These are phyloP conservation scores for Colletotrichum eleusines DNA, from an alignment of 2,329 filamentous ascomycete species.

Conservation along the genomic window DNA sequence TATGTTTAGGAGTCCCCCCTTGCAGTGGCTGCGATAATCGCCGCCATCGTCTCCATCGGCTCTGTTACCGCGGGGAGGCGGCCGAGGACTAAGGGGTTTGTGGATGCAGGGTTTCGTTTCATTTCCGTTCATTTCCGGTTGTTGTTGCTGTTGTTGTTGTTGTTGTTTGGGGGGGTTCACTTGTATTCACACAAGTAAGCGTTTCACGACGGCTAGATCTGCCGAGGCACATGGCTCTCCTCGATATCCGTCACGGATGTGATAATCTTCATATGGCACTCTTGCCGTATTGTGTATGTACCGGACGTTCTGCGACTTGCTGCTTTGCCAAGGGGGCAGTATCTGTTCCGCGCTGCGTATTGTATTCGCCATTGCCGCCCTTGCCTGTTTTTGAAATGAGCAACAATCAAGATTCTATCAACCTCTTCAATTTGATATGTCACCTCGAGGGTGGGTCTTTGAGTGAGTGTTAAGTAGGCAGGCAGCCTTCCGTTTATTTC, in stretches of 20 bases:
- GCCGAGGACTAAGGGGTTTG: not conserved
- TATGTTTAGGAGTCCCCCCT: not conserved
- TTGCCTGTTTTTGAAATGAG: not conserved
- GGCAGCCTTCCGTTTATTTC: not conserved
- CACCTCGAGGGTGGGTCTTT: not conserved
- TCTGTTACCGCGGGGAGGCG: not conserved
- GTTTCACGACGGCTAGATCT: conserved; percentile 35
- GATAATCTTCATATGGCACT: not conserved
- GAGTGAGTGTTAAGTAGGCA: too few species aligned
- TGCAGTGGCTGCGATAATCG: not conserved
- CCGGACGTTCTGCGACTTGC: not conserved
- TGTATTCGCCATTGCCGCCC: not conserved
- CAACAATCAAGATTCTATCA: not conserved
- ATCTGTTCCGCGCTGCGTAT: not conserved
- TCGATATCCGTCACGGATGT: conserved; percentile 9
- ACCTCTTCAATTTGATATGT: not conserved
- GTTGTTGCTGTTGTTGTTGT: too few species aligned
- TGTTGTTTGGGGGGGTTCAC: not conserved
- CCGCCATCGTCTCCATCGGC: not conserved
- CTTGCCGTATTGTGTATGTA: conserved; percentile 8
- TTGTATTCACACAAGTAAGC: not conserved
- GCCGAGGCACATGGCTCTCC: conserved; percentile 8
- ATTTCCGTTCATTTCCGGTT: conserved; percentile 18
- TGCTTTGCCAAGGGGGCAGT: not conserved
- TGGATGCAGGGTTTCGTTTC: conserved; percentile 18